Percentiles rank a stretch among this genome's conserved stretches.
Conservation (phyloP, 352 stramenopile species). For the Globisporangium canariense region DNA sequence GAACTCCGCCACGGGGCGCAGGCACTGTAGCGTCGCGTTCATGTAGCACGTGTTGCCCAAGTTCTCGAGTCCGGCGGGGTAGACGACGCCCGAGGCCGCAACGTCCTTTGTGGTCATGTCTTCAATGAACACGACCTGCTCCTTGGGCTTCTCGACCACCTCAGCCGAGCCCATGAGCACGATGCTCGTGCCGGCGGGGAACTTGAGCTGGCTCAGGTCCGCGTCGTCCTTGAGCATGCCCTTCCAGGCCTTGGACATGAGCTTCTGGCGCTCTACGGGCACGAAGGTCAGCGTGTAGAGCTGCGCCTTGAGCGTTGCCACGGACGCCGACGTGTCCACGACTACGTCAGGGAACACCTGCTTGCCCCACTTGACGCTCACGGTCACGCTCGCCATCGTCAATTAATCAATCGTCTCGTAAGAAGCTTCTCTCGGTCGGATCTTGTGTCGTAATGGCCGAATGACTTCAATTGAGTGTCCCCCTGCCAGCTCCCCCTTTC, state of each 20-base stretch:
- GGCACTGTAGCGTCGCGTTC: slow-evolving; percentile 93
- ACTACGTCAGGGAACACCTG: slow-evolving; percentile 65
- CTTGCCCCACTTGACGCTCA: slow-evolving; percentile 88
- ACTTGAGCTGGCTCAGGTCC: slow-evolving; percentile 52
- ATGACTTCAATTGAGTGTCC: slow-evolving; percentile 5
- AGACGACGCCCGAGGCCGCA: slow-evolving; percentile 72
- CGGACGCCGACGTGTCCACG: slow-evolving; percentile 62
- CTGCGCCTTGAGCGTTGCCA: slow-evolving; percentile 78
- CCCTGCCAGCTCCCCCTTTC: not conserved
- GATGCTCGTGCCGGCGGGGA: slow-evolving; percentile 61
- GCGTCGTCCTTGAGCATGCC: slow-evolving; percentile 88
- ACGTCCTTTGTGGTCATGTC: slow-evolving; percentile 84
- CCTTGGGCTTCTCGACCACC: slow-evolving; percentile 82
- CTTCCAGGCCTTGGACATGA: slow-evolving; percentile 90
- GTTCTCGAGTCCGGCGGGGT: slow-evolving; percentile 92
- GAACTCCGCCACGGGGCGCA: slow-evolving; percentile 90
- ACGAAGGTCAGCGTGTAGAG: slow-evolving; percentile 81
- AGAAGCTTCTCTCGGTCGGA: not conserved
- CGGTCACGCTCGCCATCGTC: slow-evolving; percentile 47
- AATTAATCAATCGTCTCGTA: not conserved
- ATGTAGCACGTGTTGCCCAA: slow-evolving; percentile 93
- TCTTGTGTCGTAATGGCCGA: not conserved
- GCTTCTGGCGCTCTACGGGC: slow-evolving; percentile 82
- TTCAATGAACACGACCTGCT: slow-evolving; percentile 83
- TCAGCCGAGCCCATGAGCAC: slow-evolving; percentile 96